phyloP scores from a whole-genome alignment of 129 eudicot genomes.

The sunflower (Helianthus annuus) region DNA sequence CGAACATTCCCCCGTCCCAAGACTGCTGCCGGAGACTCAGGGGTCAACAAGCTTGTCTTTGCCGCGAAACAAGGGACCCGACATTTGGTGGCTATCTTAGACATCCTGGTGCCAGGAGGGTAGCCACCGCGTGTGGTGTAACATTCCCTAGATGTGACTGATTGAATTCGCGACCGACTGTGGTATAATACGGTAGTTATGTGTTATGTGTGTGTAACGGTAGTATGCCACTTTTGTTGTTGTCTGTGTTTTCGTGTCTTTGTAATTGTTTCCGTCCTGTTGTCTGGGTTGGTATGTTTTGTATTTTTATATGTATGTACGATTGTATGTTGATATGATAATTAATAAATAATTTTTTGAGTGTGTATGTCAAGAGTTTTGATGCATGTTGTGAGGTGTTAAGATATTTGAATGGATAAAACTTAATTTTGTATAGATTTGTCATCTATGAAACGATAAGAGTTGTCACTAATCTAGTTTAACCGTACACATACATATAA shows the following conservation, averaged over 20 bases:
- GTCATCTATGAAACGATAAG: too few species aligned
- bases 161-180: not conserved
- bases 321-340: too few species aligned
- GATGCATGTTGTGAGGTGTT: too few species aligned
- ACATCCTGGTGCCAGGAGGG: constrained; percentile 8
- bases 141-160: not conserved
- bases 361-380: too few species aligned
- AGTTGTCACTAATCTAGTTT: too few species aligned
- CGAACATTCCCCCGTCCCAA: not conserved
- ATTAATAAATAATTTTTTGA: too few species aligned
- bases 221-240: not conserved
- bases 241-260: not conserved
- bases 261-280: too few species aligned
- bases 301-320: too few species aligned
- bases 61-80: not conserved
- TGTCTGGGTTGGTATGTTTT: too few species aligned
- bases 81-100: constrained; percentile 8
- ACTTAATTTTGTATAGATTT: too few species aligned
- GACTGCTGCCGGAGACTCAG: constrained; percentile 2
- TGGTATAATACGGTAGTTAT: not conserved
- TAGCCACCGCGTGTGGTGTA: not conserved
- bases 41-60: constrained; percentile 4
- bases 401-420: too few species aligned
- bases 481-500: too few species aligned
- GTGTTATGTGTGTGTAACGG: not conserved